Percentiles rank a stretch among this genome's conserved stretches.
These are phyloP conservation scores for Citropsis articulata DNA, from an alignment of 345 rosid species.

Conservation along the genomic window DNA sequence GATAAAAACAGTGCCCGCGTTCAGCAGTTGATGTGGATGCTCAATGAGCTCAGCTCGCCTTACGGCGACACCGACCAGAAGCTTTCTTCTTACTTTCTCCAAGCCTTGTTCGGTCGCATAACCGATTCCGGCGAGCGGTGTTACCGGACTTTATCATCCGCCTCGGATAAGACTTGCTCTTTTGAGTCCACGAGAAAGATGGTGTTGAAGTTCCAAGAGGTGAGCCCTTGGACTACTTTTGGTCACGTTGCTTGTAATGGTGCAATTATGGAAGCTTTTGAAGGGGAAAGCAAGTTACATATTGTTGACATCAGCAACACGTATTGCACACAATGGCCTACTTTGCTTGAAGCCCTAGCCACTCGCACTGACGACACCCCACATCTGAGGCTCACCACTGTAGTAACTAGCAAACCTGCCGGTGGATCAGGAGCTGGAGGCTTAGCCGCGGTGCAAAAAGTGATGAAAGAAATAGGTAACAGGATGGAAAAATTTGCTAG, in stretches of 20 bases:
- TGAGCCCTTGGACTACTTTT: constrained; percentile 93
- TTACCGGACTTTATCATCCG: constrained; percentile 52
- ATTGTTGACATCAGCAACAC: constrained; percentile 89
- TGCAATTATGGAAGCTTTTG: constrained; percentile 89
- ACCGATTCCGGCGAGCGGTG: constrained; percentile 71
- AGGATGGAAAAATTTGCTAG: constrained; percentile 95
- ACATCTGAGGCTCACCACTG: constrained; percentile 65
- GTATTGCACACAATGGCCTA: constrained; percentile 97
- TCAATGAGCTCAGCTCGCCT: constrained; percentile 81
- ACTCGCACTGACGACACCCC: constrained; percentile 93
- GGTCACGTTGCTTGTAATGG: constrained; percentile 97
- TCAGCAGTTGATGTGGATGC: constrained; percentile 91
- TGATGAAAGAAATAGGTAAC: constrained; percentile 89
- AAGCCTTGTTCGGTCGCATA: constrained; percentile 88
- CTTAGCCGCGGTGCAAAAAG: constrained; percentile 43
- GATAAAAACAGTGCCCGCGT: constrained; percentile 58
- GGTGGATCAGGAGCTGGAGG: constrained; percentile 29
- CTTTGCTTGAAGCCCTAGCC: constrained; percentile 92
- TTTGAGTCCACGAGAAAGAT: constrained; percentile 80
- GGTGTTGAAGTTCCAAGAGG: constrained; percentile 88
- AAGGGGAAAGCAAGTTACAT: constrained; percentile 73
- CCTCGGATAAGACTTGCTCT: constrained; percentile 70
- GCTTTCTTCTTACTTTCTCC: constrained; percentile 77
- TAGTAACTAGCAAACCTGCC: constrained; percentile 38
- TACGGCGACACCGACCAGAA: constrained; percentile 90